Evolutionary conservation across 192 early-diverging fungal species (phyloP).

Genomic region (Nowakowskiella sp.): DNA sequence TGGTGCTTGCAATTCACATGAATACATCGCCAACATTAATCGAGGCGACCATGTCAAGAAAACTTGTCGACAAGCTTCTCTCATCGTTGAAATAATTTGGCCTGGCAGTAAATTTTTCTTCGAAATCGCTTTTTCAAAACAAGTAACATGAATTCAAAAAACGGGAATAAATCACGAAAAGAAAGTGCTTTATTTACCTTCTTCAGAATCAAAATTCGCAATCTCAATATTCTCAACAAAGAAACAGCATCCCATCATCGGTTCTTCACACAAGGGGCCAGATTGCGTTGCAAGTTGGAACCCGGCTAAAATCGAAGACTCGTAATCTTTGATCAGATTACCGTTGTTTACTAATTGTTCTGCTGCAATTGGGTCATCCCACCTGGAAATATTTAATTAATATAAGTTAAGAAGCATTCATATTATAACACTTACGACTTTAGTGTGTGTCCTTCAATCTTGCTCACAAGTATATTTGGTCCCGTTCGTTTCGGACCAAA

Average conservation of each 20-base stretch:
- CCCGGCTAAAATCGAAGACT: constrained; percentile 74
- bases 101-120: constrained; percentile 51
- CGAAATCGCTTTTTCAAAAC: constrained; percentile 3
- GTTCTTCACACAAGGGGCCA: constrained; percentile 92
- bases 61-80: constrained; percentile 70
- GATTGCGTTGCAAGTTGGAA: constrained; percentile 87
- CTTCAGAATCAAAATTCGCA: not conserved
- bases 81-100: constrained; percentile 80
- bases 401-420: constrained; percentile 2
- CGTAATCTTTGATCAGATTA: constrained; percentile 25
- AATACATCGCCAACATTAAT: constrained; percentile 92
- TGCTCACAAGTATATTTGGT: constrained; percentile 70
- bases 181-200: no score
- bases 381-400: constrained; percentile 2
- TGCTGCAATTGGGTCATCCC: not conserved
- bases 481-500: constrained; percentile 78
- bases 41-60: constrained; percentile 94
- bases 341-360: no score
- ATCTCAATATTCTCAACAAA: constrained; percentile 59
- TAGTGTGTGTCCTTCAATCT: constrained; percentile 39
- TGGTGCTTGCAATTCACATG: constrained; percentile 93
- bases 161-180: constrained; percentile 11
- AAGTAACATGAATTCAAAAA: not conserved
- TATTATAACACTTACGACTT: constrained; percentile 16
- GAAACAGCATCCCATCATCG: constrained; percentile 77